A percentile compares a stretch with the other conserved stretches of the same genome.
Evolutionary conservation across 2,329 filamentous ascomycete species (phyloP).

Genomic region (Pseudodiploospora longispora): DNA sequence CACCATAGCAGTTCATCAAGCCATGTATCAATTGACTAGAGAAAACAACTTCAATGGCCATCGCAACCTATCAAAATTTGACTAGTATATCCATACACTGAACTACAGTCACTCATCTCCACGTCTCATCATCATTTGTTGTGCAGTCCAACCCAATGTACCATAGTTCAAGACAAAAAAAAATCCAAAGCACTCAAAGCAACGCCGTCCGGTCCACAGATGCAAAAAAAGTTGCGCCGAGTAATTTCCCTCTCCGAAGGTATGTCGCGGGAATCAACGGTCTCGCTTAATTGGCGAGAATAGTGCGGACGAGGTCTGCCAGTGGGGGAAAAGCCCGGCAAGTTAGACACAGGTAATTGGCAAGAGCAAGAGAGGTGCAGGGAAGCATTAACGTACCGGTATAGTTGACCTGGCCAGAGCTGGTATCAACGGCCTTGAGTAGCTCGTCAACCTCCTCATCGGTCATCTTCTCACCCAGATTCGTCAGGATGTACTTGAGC

Average conservation of each 20-base stretch:
- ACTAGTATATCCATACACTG: conserved; percentile 4
- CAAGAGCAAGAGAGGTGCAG: background rate
- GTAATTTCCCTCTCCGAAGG: conserved; percentile 6
- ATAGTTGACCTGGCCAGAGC: conserved; percentile 95
- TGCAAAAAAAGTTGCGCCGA: conserved; percentile 19
- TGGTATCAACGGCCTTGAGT: conserved; percentile 95
- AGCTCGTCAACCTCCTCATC: conserved; percentile 98
- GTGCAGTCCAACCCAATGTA: conserved; percentile 5
- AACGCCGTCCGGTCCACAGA: conserved; percentile 26
- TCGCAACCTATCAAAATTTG: no score
- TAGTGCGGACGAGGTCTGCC: conserved; percentile 76
- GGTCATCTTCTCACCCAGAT: conserved; percentile 98
- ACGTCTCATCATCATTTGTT: conserved; percentile 2
- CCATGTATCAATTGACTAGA: no score
- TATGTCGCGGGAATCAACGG: conserved; percentile 6
- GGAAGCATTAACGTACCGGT: conserved; percentile 54
- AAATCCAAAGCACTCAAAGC: conserved; percentile 13
- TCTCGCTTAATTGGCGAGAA: conserved; percentile 64
- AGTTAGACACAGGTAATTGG: background rate
- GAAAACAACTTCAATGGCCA: no score
- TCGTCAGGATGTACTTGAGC: conserved; percentile 95
- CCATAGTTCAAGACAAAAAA: background rate
- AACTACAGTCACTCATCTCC: conserved; percentile 4
- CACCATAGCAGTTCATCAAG: no score
- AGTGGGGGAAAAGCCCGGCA: conserved; percentile 1